Evolutionary conservation across 441 rosid genomes (phyloP).

Genomic region (Mallotus repandus): DNA sequence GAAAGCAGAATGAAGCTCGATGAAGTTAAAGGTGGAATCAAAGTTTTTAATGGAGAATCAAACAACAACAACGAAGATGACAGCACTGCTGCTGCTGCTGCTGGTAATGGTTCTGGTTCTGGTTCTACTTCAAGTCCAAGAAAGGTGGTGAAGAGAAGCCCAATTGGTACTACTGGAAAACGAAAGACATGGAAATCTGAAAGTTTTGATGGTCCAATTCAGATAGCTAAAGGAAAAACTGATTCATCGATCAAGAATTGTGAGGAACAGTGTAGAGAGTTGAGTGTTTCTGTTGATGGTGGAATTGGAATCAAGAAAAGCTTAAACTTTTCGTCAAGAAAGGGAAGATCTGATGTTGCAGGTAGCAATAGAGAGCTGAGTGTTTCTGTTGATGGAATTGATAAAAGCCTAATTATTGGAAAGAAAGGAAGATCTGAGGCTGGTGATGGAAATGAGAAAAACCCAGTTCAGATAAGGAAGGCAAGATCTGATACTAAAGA

Average conservation of each 20-base stretch:
- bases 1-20: conserved; percentile 74
- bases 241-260: conserved; percentile 2
- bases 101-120: too few relatives aligned
- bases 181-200: conserved; percentile 62
- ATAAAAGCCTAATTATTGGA: conserved; percentile 32
- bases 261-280: conserved; percentile 26
- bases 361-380: conserved; percentile 24
- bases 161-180: conserved; percentile 32
- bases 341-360: conserved; percentile 26
- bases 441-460: conserved; percentile 34
- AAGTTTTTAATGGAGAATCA: conserved; percentile 47
- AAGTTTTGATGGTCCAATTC: conserved; percentile 39
- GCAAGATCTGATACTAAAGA: conserved; percentile 36
- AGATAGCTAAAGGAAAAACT: conserved; percentile 30
- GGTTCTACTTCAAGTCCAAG: conserved; percentile 4
- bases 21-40: conserved; percentile 49
- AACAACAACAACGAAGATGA: not conserved
- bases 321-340: conserved; percentile 31
- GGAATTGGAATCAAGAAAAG: conserved; percentile 33
- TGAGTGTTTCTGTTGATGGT: conserved; percentile 32
- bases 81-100: not conserved
- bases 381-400: conserved; percentile 26
- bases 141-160: conserved; percentile 24
- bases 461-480: conserved; percentile 37
- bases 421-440: conserved; percentile 36